A percentile compares a stretch with the other conserved stretches of the same genome.
phyloP scores from a whole-genome alignment of 371 early-diverging fungal species.

The Mortierella sp. region DNA sequence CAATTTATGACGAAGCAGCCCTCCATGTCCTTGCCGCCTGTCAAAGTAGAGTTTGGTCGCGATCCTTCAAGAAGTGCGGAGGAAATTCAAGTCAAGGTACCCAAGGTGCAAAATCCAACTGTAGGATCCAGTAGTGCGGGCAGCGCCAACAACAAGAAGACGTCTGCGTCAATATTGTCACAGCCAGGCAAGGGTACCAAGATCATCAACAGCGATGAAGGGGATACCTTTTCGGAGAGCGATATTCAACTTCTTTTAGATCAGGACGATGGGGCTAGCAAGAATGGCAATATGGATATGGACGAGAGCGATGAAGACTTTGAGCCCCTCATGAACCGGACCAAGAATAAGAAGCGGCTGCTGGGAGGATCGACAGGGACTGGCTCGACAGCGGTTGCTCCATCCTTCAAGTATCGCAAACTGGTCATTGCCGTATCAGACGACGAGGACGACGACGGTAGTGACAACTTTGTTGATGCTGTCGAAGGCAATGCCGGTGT shows the following conservation, averaged over 20 bases:
- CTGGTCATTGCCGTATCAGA: constrained; percentile 19
- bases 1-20: constrained; percentile 22
- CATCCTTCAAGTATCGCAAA: constrained; percentile 21
- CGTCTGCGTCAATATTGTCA: neutral
- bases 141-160: neutral
- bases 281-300: neutral
- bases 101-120: neutral
- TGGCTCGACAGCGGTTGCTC: neutral
- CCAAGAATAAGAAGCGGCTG: constrained; percentile 10
- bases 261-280: neutral
- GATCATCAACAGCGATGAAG: neutral
- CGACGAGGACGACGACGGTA: neutral
- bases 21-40: constrained; percentile 10
- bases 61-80: constrained; percentile 33
- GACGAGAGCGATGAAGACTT: constrained; percentile 22
- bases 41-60: constrained; percentile 43
- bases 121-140: neutral
- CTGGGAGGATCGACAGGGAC: neutral
- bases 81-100: neutral
- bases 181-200: neutral
- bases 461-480: constrained; percentile 2
- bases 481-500: neutral
- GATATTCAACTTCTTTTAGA: constrained; percentile 15
- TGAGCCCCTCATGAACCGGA: neutral
- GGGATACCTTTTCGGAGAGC: neutral